Evolutionary conservation across 1,139 yeast species (phyloP).

Genomic region (Geotrichum macrosporum): DNA sequence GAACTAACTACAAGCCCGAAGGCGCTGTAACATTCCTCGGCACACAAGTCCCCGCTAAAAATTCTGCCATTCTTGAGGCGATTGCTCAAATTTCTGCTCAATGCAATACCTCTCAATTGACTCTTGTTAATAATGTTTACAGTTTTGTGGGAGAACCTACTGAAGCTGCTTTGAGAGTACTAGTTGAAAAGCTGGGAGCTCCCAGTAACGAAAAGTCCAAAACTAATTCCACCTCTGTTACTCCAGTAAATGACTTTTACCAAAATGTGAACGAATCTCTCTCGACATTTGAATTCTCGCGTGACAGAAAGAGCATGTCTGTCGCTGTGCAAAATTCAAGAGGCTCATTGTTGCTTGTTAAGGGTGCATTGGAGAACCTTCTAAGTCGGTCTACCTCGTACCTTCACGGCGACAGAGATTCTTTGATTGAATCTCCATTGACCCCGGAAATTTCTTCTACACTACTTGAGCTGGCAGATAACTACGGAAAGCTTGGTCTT

Average conservation of each 20-base stretch:
- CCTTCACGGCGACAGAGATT: constrained; percentile 34
- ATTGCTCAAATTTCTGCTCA: constrained; percentile 35
- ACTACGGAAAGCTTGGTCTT: constrained; percentile 44
- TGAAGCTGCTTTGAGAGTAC: constrained; percentile 36
- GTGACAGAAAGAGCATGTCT: constrained; percentile 50
- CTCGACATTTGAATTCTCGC: constrained; percentile 39
- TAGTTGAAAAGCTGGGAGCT: constrained; percentile 33
- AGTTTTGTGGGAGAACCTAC: constrained; percentile 41
- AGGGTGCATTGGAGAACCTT: constrained; percentile 54
- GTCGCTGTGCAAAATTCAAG: constrained; percentile 39
- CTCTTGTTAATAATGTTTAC: constrained; percentile 25
- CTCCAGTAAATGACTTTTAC: constrained; percentile 23
- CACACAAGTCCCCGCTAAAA: constrained; percentile 29
- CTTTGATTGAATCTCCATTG: constrained; percentile 32
- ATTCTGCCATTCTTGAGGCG: constrained; percentile 30
- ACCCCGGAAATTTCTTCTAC: constrained; percentile 25
- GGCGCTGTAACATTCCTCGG: constrained; percentile 40
- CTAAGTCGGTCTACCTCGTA: constrained; percentile 42
- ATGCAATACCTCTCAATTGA: constrained; percentile 39
- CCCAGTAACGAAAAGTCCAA: constrained; percentile 1
- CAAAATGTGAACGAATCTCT: constrained; percentile 16
- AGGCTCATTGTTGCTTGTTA: constrained; percentile 39
- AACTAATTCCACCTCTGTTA: constrained; percentile 11
- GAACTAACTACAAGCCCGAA: constrained; percentile 42
- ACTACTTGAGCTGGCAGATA: constrained; percentile 40